phyloP scores from a whole-genome alignment of 2,329 filamentous ascomycete species.

The Hymenoscyphus repandus region DNA sequence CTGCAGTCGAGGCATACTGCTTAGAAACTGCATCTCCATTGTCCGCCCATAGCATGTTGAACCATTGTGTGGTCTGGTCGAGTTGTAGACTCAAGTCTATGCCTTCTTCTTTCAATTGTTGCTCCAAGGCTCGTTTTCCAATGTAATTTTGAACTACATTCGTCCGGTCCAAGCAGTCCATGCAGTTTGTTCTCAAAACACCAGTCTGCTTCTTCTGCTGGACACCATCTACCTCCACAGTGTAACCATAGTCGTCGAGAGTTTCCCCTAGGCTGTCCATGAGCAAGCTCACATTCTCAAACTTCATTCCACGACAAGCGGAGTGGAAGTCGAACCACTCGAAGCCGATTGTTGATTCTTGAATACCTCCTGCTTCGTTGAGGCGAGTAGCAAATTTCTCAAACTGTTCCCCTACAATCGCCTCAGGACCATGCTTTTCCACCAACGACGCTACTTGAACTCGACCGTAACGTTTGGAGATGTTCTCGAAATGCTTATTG shows the following conservation, averaged over 20 bases:
- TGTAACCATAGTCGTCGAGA: constrained; percentile 69
- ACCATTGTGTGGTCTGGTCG: constrained; percentile 83
- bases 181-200: constrained; percentile 90
- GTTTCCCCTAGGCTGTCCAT: constrained; percentile 63
- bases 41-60: constrained; percentile 95
- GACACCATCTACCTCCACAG: constrained; percentile 46
- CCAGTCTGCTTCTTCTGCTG: constrained; percentile 56
- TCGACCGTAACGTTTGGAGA: constrained; percentile 66
- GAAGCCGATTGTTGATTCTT: constrained; percentile 54
- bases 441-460: constrained; percentile 80
- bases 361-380: constrained; percentile 55
- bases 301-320: constrained; percentile 93
- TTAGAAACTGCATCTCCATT: constrained; percentile 95
- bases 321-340: constrained; percentile 98
- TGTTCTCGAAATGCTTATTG: constrained; percentile 68
- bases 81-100: constrained; percentile 69
- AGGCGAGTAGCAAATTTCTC: constrained; percentile 61
- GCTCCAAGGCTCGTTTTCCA: constrained; percentile 74
- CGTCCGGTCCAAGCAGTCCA: constrained; percentile 95
- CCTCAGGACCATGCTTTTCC: constrained; percentile 81
- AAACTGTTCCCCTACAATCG: constrained; percentile 72
- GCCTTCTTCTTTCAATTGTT: constrained; percentile 70
- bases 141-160: constrained; percentile 95
- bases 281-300: constrained; percentile 84
- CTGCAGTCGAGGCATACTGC: constrained; percentile 92